phyloP scores from a whole-genome alignment of 257 asterid species.

The Ophiorrhiza pumila region DNA sequence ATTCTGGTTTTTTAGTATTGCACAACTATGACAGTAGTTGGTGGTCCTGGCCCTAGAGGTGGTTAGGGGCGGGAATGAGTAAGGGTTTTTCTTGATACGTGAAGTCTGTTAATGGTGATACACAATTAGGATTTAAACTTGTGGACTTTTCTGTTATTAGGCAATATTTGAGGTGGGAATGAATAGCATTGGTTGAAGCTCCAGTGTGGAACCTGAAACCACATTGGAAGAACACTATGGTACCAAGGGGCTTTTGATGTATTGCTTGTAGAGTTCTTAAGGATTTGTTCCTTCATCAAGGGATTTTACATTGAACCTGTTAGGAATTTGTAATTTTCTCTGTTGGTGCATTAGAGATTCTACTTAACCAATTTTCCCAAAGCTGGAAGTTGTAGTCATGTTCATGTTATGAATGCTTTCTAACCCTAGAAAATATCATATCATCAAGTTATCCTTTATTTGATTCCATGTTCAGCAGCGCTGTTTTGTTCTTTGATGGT shows the following conservation, averaged over 20 bases:
- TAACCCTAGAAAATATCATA: not conserved
- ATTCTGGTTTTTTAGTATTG: too few relatives aligned
- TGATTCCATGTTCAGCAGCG: not conserved
- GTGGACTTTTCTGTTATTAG: not conserved
- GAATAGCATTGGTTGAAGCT: not conserved
- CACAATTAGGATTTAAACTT: not conserved
- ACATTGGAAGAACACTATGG: not conserved
- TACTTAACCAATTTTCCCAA: not conserved
- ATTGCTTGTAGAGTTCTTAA: not conserved
- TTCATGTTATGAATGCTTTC: not conserved
- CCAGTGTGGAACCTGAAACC: not conserved
- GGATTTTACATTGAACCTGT: not conserved
- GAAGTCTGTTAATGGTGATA: not conserved
- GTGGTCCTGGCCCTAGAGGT: not conserved
- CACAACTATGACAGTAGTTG: not conserved
- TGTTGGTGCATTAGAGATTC: not conserved
- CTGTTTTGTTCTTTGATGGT: not conserved
- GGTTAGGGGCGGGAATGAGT: not conserved
- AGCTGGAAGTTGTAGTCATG: not conserved
- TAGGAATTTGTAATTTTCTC: not conserved
- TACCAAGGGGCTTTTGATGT: not conserved
- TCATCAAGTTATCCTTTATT: not conserved
- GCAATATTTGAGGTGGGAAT: not conserved
- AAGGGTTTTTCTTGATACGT: not conserved
- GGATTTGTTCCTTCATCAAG: not conserved